Conservation (phyloP, 495 filamentous ascomycete genomes). For the Amphirosellinia nigrospora region DNA sequence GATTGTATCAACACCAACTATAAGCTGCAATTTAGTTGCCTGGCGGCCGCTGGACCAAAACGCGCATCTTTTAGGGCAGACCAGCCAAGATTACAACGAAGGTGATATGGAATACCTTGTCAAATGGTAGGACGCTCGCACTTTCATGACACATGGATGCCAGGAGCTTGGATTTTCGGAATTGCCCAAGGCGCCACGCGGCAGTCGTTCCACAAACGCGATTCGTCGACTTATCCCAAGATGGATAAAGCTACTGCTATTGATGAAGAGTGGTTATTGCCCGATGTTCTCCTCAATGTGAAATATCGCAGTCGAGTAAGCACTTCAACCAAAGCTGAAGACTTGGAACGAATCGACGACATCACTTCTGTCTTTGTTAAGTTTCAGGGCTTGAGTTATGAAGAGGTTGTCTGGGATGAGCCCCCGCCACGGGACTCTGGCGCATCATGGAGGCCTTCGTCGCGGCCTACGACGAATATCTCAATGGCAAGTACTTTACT, state of each 20-base stretch:
- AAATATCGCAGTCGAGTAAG: slow-evolving; percentile 54
- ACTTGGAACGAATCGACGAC: slow-evolving; percentile 69
- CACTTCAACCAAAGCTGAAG: slow-evolving; percentile 62
- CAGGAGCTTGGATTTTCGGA: slow-evolving; percentile 90
- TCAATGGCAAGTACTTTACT: slow-evolving; percentile 72
- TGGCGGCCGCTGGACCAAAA: slow-evolving; percentile 75
- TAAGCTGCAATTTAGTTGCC: slow-evolving; percentile 77
- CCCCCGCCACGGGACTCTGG: slow-evolving; percentile 71
- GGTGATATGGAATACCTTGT: slow-evolving; percentile 87
- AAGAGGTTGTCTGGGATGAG: slow-evolving; percentile 87
- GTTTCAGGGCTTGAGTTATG: slow-evolving; percentile 93
- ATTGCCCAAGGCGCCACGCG: slow-evolving; percentile 67
- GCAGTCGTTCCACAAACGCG: slow-evolving; percentile 72
- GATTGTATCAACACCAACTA: slow-evolving; percentile 65
- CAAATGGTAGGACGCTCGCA: slow-evolving; percentile 85
- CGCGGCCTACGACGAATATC: slow-evolving; percentile 82
- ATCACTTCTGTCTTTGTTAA: slow-evolving; percentile 80
- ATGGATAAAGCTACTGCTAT: slow-evolving; percentile 80
- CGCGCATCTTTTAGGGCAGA: slow-evolving; percentile 52
- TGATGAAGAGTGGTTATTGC: slow-evolving; percentile 78
- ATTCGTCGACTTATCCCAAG: slow-evolving; percentile 66
- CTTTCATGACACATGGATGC: slow-evolving; percentile 80
- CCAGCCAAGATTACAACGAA: slow-evolving; percentile 58
- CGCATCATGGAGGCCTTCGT: slow-evolving; percentile 80
- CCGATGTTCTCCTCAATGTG: slow-evolving; percentile 89